Evolutionary conservation across 805 yeast species (phyloP).

Genomic region (Yarrowia yakushimensis): DNA sequence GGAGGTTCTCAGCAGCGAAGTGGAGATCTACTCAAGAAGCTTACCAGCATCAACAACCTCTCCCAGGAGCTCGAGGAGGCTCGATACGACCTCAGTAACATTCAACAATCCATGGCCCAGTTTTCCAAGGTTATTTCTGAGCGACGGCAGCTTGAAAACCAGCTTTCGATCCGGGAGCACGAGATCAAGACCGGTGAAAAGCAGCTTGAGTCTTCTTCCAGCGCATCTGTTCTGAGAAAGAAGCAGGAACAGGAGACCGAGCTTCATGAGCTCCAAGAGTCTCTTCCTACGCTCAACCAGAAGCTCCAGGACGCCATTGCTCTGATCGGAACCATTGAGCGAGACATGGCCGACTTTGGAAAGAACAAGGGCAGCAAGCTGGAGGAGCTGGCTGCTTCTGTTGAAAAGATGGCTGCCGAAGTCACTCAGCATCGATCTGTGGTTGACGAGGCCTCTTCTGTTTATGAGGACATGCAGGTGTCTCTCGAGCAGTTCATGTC

Average conservation of each 20-base stretch:
- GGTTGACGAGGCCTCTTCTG: slow-evolving; percentile 48
- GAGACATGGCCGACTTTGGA: slow-evolving; percentile 78
- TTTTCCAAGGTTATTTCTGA: slow-evolving; percentile 38
- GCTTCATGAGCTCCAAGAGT: slow-evolving; percentile 42
- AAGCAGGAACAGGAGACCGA: slow-evolving; percentile 44
- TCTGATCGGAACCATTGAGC: slow-evolving; percentile 56
- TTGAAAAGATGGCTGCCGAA: slow-evolving; percentile 39
- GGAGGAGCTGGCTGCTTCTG: slow-evolving; percentile 48
- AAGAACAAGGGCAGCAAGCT: slow-evolving; percentile 77
- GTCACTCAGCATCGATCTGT: slow-evolving; percentile 40
- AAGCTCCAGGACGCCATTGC: slow-evolving; percentile 37
- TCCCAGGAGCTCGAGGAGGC: slow-evolving; percentile 42
- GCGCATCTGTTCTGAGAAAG: slow-evolving; percentile 35
- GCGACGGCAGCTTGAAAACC: slow-evolving; percentile 32
- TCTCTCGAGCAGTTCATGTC: slow-evolving; percentile 63
- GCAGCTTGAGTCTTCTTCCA: slow-evolving; percentile 31
- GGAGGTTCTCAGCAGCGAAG: slow-evolving; percentile 75
- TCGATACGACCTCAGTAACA: slow-evolving; percentile 43
- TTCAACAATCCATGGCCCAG: slow-evolving; percentile 43
- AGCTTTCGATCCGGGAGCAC: slow-evolving; percentile 36
- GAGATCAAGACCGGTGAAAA: slow-evolving; percentile 34
- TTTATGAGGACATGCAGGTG: slow-evolving; percentile 60
- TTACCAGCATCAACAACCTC: slow-evolving; percentile 60
- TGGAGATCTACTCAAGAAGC: slow-evolving; percentile 56
- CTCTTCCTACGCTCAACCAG: slow-evolving; percentile 41